Conservation (phyloP, 2,329 filamentous ascomycete species). For the Sclerotinia borealis region DNA sequence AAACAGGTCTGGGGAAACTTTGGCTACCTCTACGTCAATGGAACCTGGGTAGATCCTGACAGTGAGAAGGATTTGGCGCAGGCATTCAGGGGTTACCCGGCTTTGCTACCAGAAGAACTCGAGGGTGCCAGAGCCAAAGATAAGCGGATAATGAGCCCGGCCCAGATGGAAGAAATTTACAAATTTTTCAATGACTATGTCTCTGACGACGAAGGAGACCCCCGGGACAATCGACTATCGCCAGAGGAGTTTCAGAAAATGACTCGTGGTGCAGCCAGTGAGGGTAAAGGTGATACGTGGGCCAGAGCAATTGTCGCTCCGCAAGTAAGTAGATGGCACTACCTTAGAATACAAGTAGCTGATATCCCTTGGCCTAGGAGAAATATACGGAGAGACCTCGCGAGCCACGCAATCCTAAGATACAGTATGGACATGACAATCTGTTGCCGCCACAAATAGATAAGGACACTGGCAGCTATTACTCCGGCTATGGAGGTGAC, state of each 20-base stretch:
- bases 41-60: slow-evolving; percentile 30
- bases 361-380: slow-evolving; percentile 13
- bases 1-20: slow-evolving; percentile 23
- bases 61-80: slow-evolving; percentile 19
- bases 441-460: slow-evolving; percentile 23
- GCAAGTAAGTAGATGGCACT: not conserved
- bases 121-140: slow-evolving; percentile 6
- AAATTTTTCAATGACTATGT: slow-evolving; percentile 25
- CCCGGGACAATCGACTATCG: slow-evolving; percentile 35
- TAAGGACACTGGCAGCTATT: slow-evolving; percentile 20
- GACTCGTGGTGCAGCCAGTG: slow-evolving; percentile 32
- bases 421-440: not conserved
- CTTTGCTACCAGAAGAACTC: slow-evolving; percentile 1
- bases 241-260: slow-evolving; percentile 40
- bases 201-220: slow-evolving; percentile 39
- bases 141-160: slow-evolving; percentile 17
- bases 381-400: slow-evolving; percentile 16
- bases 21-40: slow-evolving; percentile 26
- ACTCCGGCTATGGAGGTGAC: slow-evolving; percentile 19
- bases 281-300: slow-evolving; percentile 9
- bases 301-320: not conserved
- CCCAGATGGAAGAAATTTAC: slow-evolving; percentile 23
- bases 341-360: slow-evolving; percentile 17
- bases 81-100: slow-evolving; percentile 15
- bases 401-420: not conserved